Evolutionary conservation across 2,329 filamentous ascomycete species (phyloP).

Genomic region (Monosporascus sp.): DNA sequence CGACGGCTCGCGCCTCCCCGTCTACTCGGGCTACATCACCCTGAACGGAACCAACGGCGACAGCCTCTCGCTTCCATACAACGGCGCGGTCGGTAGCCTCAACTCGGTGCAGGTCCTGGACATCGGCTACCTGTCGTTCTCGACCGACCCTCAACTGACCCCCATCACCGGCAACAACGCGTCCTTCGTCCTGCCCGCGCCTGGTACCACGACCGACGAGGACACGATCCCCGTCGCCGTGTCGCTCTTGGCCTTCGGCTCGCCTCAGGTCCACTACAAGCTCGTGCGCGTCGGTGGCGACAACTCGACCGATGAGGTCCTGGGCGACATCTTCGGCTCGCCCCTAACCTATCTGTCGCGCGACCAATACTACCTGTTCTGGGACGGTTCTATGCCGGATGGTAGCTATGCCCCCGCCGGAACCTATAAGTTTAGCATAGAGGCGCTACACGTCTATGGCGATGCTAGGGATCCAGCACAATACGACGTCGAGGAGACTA

Average conservation of each 20-base stretch:
- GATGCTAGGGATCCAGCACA: constrained; percentile 36
- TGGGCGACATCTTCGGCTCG: constrained; percentile 36
- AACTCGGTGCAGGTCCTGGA: constrained; percentile 29
- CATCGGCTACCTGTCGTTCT: constrained; percentile 28
- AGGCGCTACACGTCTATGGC: constrained; percentile 46
- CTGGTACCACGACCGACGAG: constrained; percentile 14
- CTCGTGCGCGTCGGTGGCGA: constrained; percentile 35
- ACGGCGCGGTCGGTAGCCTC: constrained; percentile 32
- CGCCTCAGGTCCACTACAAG: constrained; percentile 36
- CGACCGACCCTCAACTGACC: constrained; percentile 24
- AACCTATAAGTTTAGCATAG: constrained; percentile 43
- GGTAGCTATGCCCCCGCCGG: constrained; percentile 44
- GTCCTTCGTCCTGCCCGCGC: constrained; percentile 20
- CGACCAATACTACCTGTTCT: constrained; percentile 26
- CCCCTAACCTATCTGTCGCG: constrained; percentile 32
- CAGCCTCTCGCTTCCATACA: constrained; percentile 27
- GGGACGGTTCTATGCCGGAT: constrained; percentile 42
- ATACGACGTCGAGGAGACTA: constrained; percentile 40
- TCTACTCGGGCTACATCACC: constrained; percentile 43
- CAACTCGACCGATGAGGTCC: constrained; percentile 24
- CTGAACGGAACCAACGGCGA: constrained; percentile 38
- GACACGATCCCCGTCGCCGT: constrained; percentile 34
- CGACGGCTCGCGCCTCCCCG: constrained; percentile 34
- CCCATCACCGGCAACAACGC: constrained; percentile 18
- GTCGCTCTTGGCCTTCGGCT: constrained; percentile 39